Conservation (phyloP, 1,139 yeast genomes). For the Blastobotrys apis region DNA sequence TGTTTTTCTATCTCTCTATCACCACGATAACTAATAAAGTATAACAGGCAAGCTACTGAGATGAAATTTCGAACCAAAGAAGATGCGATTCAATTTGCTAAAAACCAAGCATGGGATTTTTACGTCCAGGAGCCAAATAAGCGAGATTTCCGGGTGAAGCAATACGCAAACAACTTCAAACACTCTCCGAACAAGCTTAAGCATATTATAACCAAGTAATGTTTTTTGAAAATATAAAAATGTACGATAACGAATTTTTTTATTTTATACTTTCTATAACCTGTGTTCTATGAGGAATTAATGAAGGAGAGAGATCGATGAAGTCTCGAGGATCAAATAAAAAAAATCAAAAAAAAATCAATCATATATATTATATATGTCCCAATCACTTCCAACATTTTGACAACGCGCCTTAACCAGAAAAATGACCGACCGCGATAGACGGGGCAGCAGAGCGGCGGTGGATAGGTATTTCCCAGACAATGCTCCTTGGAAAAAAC, state of each 20-base stretch:
- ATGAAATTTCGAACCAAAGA: slow-evolving; percentile 73
- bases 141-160: slow-evolving; percentile 71
- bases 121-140: slow-evolving; percentile 77
- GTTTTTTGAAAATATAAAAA: not conserved
- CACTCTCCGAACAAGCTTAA: slow-evolving; percentile 71
- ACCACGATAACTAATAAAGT: slow-evolving; percentile 10
- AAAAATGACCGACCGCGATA: too few species aligned
- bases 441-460: too few species aligned
- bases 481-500: too few species aligned
- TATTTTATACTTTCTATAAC: not conserved
- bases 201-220: slow-evolving; percentile 74
- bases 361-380: too few species aligned
- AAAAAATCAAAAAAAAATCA: too few species aligned
- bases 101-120: slow-evolving; percentile 80
- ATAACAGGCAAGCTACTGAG: slow-evolving; percentile 58
- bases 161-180: slow-evolving; percentile 65
- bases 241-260: not conserved
- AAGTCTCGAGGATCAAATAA: too few species aligned
- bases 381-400: too few species aligned
- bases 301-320: too few species aligned
- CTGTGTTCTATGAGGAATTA: not conserved
- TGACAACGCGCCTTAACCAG: too few species aligned
- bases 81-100: slow-evolving; percentile 74
- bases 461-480: too few species aligned
- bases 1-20: not conserved